Percentiles rank a stretch among this genome's conserved stretches.
Evolutionary conservation across 306 rosid species (phyloP).

Genomic region (Inga laurina): DNA sequence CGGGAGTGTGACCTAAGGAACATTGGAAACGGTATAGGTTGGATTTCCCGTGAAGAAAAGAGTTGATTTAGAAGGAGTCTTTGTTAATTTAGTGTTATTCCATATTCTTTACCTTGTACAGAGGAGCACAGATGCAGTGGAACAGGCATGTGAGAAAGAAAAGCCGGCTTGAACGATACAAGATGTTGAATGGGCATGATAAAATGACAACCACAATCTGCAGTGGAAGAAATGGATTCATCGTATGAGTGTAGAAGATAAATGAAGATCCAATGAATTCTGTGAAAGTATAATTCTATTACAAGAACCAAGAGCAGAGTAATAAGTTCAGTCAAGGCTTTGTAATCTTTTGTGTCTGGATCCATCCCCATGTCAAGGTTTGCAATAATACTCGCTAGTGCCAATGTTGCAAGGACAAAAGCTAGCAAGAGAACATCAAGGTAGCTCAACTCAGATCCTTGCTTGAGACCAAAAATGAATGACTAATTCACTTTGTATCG

Average conservation of each 20-base stretch:
- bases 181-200: slow-evolving; percentile 63
- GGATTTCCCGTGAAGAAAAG: background rate
- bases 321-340: slow-evolving; percentile 59
- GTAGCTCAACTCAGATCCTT: slow-evolving; percentile 63
- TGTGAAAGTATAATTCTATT: slow-evolving; percentile 28
- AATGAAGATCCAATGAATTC: background rate
- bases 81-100: background rate
- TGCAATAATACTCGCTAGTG: slow-evolving; percentile 56
- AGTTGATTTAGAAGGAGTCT: background rate
- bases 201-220: slow-evolving; percentile 45
- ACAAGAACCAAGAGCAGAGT: slow-evolving; percentile 65
- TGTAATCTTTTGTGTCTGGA: slow-evolving; percentile 45
- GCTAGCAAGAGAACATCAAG: slow-evolving; percentile 50
- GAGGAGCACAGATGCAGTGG: slow-evolving; percentile 58
- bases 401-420: slow-evolving; percentile 52
- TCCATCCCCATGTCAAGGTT: slow-evolving; percentile 80
- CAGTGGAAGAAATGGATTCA: slow-evolving; percentile 15
- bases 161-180: slow-evolving; percentile 60
- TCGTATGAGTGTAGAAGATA: background rate
- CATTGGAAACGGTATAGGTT: background rate
- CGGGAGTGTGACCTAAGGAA: slow-evolving; percentile 62
- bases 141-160: slow-evolving; percentile 59
- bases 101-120: slow-evolving; percentile 50
- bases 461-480: slow-evolving; percentile 79
- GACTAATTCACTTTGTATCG: slow-evolving; percentile 61